Evolutionary conservation across 1,284 basidiomycete genomes (phyloP), one percentile per base, ranked within the genome.

Genomic region (Lentinus polychrous): DNA sequence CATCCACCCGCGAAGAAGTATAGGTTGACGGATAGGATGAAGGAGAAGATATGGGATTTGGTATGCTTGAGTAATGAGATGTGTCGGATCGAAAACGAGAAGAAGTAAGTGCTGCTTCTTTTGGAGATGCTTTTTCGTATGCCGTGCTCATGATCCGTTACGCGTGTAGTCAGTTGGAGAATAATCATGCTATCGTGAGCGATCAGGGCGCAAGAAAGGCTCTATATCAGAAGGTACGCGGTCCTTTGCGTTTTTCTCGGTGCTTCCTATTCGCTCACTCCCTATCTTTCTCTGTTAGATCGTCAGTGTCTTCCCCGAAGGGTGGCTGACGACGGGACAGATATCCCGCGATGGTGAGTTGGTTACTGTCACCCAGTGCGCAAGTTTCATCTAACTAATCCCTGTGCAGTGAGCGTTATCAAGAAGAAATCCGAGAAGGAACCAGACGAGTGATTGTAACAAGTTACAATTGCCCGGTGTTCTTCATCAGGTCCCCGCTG

Each of bases 51-150:
- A 54, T 91, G 87, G 87, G 78, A 85, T 64, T 70, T 90, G 7
- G 87, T 91, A 38, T 71, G 81, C 58, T 62, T 91, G 52, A 88
- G 85, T 62, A 90, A 90, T 58, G 87, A 90, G 67, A 80, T 80
- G 49, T 86, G 83, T 65, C 67, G 84, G 56, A 66, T 91, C 63
- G 86, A 88, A 68, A 89, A 90, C 59, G 85, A 89, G 76, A 89
- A 88, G 66, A 86, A 87, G 86, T 89, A 60, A 27, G 84, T 75
- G 15, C 2, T 23, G 27, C 2, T 20, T 36, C 49, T 49, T 33
- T 22, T 11, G 45, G 37, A 48, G n/a, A 35, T 46, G 48, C 36
- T 35, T 14, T 31, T 18, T 15, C 7, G 32, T 45, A 17, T 37
- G 4, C 35, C 8, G 4, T 37, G 14, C 18, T 37, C 6, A 18